Percentiles rank a stretch among this genome's conserved stretches.
phyloP scores from a whole-genome alignment of 2,329 filamentous ascomycete species.

The Elsinoe fawcettii region DNA sequence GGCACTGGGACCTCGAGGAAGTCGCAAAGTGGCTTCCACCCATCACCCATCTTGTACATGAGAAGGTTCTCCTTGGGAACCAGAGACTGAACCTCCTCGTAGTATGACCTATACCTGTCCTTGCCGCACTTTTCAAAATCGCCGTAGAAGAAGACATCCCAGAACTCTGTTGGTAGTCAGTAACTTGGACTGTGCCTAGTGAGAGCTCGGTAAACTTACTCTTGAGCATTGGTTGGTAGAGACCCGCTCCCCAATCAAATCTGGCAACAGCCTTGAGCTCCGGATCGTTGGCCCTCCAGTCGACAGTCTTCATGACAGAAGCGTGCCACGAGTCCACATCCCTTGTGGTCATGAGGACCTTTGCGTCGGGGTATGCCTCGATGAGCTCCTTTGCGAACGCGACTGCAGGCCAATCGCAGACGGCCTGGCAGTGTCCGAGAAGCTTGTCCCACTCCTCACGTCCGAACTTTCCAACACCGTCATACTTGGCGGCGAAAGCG shows the following conservation, averaged over 20 bases:
- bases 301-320: constrained; percentile 59
- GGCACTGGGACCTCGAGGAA: constrained; percentile 48
- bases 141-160: constrained; percentile 59
- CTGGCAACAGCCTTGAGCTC: constrained; percentile 50
- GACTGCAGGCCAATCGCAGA: constrained; percentile 62
- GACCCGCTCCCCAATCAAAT: constrained; percentile 55
- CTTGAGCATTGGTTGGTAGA: constrained; percentile 63
- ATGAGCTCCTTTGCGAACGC: constrained; percentile 63
- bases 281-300: constrained; percentile 58
- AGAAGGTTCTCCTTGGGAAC: constrained; percentile 45
- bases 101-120: constrained; percentile 52
- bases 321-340: constrained; percentile 58
- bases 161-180: constrained; percentile 44
- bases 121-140: constrained; percentile 60
- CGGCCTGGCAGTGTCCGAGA: constrained; percentile 56
- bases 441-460: constrained; percentile 63
- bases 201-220: constrained; percentile 30
- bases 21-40: constrained; percentile 48
- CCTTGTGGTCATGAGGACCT: constrained; percentile 60
- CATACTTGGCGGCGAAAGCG: constrained; percentile 55
- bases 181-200: background rate
- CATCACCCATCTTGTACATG: constrained; percentile 48
- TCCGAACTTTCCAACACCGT: constrained; percentile 54
- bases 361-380: constrained; percentile 63
- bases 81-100: constrained; percentile 42